Base-by-base conservation (phyloP, 2,329 filamentous ascomycete species). In the Reticulascus tulasneorum region DNA sequence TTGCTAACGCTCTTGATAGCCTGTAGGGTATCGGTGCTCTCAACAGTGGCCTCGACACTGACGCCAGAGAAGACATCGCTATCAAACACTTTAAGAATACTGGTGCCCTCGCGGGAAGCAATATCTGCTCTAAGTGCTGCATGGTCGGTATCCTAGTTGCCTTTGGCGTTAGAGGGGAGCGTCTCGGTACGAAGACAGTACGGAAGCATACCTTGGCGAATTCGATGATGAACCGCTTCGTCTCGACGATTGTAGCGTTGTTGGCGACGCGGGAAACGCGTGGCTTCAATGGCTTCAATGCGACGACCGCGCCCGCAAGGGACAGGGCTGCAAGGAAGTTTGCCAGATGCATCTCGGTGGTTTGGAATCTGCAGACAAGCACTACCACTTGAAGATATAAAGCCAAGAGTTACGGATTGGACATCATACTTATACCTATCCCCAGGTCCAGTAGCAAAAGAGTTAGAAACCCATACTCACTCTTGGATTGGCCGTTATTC, bases 51-150 rank as follows among this genome's bases (percentile, higher is more conserved):
- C 30, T 47, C 45, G 12, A 47, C 21, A n/a, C 38, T 29, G 17
- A 38, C 27, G 13, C 45, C 47, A 3, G 26, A 33, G 37, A 59
- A 66, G 29, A 65, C 53, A 9, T 53, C 45, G 2, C 51, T 56
- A 20, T 42, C 36, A 15, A 47, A 38, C 19, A 57, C 19, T 22
- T 39, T 39, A 17, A 38, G 15, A 22, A 44, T 26, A 16, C 34
- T 33, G 21, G 34, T 32, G 27, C 41, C 41, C 21, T 24, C 34
- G 21, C 25, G 33, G 19, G 23, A 19, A 25, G 30, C 33, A 12
- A 45, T 35, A 5, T 31, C 20, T 5, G 20, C 18, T 11, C 34
- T 30, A 15, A 29, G 24, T 10, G 30, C 23, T 8, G 36, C 21
- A 11, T 33, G 36, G n/a, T 40, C 33, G 22, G 30, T 23, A 12